Conservation (phyloP, 78 protist genomes). For the Protostelium mycophagum region DNA sequence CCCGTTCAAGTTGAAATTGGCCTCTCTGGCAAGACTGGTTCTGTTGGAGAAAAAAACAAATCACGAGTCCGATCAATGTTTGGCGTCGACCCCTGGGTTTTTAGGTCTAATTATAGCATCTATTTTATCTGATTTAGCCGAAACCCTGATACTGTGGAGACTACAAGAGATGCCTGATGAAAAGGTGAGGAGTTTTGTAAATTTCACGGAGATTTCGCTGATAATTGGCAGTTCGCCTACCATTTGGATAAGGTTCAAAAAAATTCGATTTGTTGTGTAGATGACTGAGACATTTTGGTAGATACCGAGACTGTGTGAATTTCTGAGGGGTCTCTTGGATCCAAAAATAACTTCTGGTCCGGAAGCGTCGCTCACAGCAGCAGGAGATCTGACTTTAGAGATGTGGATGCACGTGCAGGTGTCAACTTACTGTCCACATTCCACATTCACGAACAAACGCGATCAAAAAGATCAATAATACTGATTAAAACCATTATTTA, state of each 20-base stretch:
- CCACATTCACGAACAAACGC: no score
- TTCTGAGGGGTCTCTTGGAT: not conserved
- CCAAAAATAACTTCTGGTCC: not conserved
- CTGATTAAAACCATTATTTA: no score
- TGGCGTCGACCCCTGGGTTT: not conserved
- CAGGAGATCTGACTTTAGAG: not conserved
- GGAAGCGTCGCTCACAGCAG: not conserved
- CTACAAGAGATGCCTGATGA: no score
- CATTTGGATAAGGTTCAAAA: not conserved
- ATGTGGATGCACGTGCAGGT: not conserved
- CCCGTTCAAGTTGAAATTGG: not conserved
- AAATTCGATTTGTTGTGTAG: not conserved
- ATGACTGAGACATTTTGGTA: no score
- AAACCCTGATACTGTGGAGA: not conserved
- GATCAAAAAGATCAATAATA: no score
- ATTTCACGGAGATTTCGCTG: no score
- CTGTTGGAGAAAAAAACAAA: not conserved
- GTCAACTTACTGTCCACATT: no score
- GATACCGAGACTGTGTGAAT: not conserved
- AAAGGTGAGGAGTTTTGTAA: no score
- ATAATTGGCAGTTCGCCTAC: no score
- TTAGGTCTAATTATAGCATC: not conserved
- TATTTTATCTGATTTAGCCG: not conserved
- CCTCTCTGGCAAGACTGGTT: not conserved
- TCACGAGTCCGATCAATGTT: not conserved